These are phyloP conservation scores for Begonia loranthoides DNA, from an alignment of 306 rosid genomes.

Conservation along the genomic window DNA sequence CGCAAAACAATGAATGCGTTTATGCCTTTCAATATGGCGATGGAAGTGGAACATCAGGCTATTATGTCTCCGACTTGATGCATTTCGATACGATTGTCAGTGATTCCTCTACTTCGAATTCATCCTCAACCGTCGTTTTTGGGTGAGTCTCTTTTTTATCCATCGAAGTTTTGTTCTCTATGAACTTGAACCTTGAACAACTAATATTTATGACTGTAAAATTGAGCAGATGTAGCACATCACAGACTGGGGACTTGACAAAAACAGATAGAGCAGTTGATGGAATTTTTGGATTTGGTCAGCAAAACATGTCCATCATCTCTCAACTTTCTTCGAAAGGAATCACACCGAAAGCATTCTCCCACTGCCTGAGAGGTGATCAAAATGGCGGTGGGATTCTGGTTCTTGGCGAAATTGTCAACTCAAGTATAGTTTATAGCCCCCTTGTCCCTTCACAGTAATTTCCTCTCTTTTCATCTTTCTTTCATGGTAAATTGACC, in stretches of 20 bases:
- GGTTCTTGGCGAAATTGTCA: constrained; percentile 72
- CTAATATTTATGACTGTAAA: neutral
- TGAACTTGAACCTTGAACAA: neutral
- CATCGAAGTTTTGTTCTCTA: neutral
- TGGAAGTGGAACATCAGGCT: constrained; percentile 91
- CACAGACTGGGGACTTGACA: constrained; percentile 47
- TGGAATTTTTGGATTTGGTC: constrained; percentile 74
- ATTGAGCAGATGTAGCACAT: constrained; percentile 48
- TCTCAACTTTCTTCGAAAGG: constrained; percentile 70
- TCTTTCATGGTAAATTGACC: neutral
- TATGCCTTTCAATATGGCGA: constrained; percentile 86
- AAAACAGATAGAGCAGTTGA: constrained; percentile 62
- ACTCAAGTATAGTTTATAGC: constrained; percentile 53
- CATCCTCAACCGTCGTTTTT: constrained; percentile 58
- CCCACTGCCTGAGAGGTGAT: constrained; percentile 69
- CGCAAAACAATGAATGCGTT: constrained; percentile 51
- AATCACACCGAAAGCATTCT: constrained; percentile 50
- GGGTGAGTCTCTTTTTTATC: constrained; percentile 39
- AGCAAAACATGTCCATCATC: constrained; percentile 47
- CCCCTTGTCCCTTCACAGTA: constrained; percentile 67
- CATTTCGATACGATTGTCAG: constrained; percentile 43
- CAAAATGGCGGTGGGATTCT: constrained; percentile 54
- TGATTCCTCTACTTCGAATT: constrained; percentile 42
- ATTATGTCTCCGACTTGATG: constrained; percentile 61
- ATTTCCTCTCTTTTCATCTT: constrained; percentile 8